Evolutionary conservation across 345 rosid species (phyloP).

Genomic region (Dipteronia dyeriana): DNA sequence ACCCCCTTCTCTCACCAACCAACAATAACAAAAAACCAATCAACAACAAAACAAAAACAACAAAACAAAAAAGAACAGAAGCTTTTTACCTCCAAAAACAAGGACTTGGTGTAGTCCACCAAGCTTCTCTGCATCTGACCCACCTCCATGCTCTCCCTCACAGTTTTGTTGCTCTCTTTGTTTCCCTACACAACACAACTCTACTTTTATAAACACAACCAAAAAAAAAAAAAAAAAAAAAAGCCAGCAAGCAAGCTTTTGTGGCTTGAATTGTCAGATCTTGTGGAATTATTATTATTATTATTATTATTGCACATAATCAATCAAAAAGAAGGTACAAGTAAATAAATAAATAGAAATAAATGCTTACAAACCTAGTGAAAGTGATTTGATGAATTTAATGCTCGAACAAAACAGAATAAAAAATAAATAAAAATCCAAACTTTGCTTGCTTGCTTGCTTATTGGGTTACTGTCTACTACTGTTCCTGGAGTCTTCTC

Average conservation of each 20-base stretch:
- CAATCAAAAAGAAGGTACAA: no score
- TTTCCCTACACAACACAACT: constrained; percentile 4
- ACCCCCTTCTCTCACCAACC: constrained; percentile 55
- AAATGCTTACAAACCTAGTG: constrained; percentile 21
- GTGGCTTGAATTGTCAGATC: constrained; percentile 33
- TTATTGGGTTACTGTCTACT: not conserved
- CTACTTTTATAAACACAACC: not conserved
- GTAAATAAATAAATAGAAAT: constrained; percentile 11
- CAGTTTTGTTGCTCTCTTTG: constrained; percentile 2
- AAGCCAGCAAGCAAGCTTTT: not conserved
- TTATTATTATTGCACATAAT: not conserved
- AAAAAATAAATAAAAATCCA: constrained; percentile 8
- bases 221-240: constrained; percentile 16
- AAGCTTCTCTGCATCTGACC: constrained; percentile 82
- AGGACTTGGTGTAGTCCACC: constrained; percentile 70
- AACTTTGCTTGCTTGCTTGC: constrained; percentile 21
- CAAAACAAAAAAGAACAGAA: not conserved
- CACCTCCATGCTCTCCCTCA: constrained; percentile 54
- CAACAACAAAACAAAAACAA: not conserved
- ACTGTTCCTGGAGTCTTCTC: not conserved
- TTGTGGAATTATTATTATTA: constrained; percentile 20
- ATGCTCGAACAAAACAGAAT: not conserved
- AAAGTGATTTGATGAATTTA: constrained; percentile 36
- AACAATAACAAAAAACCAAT: constrained; percentile 2
- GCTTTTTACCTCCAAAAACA: constrained; percentile 64